phyloP scores from a whole-genome alignment of 1,139 yeast species.

The Pichia sp. region DNA sequence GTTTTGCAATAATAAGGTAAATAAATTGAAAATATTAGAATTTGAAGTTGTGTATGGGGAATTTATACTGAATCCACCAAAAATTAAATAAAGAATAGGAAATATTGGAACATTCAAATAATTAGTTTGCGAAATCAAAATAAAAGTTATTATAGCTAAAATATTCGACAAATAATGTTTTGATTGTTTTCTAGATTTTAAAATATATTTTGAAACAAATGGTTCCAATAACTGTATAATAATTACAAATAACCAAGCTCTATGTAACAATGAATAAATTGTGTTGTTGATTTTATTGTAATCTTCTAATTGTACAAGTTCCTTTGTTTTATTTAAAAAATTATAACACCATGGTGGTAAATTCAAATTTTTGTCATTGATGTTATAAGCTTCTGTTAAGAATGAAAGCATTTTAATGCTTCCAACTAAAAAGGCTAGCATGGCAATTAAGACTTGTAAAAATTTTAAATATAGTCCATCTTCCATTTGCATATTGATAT shows the following conservation, averaged over 20 bases:
- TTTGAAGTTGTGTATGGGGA: constrained; percentile 5
- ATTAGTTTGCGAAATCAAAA: constrained; percentile 66
- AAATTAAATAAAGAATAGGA: constrained; percentile 41
- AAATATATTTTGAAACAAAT: constrained; percentile 1
- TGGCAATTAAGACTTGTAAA: constrained; percentile 13
- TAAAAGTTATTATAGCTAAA: constrained; percentile 41
- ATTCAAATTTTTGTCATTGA: constrained; percentile 8
- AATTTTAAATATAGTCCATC: constrained; percentile 1
- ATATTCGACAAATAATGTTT: constrained; percentile 33
- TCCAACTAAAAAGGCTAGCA: constrained; percentile 17
- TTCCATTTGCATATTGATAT: constrained; percentile 6
- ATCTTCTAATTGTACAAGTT: constrained; percentile 13
- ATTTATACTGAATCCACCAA: constrained; percentile 22
- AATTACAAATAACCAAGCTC: constrained; percentile 19
- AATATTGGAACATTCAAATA: constrained; percentile 66
- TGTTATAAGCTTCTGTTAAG: constrained; percentile 24
- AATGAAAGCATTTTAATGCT: constrained; percentile 25
- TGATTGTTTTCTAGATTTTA: not conserved
- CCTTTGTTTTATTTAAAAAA: constrained; percentile 15
- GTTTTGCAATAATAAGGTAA: constrained; percentile 49
- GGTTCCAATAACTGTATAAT: constrained; percentile 19
- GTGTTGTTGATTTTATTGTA: constrained; percentile 20
- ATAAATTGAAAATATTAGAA: constrained; percentile 20
- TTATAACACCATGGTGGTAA: constrained; percentile 24
- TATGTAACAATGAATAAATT: constrained; percentile 22